phyloP scores from a whole-genome alignment of 1,284 basidiomycete genomes.

The Ceratobasidium sp. region DNA sequence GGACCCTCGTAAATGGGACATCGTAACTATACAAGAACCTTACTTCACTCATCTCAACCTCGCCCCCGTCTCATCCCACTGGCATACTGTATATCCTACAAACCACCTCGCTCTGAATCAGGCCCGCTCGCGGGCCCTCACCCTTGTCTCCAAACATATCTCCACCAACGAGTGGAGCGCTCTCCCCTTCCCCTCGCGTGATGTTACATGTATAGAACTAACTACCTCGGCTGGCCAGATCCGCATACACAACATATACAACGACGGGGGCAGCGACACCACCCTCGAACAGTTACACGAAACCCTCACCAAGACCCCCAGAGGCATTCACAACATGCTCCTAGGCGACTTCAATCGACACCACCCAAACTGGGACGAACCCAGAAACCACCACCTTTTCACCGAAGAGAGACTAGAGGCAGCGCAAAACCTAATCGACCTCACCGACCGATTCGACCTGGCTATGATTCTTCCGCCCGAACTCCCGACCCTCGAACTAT shows the following conservation, averaged over 20 bases:
- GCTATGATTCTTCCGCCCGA: slow-evolving; percentile 3
- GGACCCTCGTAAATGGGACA: slow-evolving; percentile 7
- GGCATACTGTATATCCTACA: slow-evolving; percentile 11
- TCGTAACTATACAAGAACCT: slow-evolving; percentile 24
- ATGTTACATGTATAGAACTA: slow-evolving; percentile 10
- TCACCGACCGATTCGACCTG: background rate
- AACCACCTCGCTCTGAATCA: background rate
- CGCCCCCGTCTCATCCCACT: background rate
- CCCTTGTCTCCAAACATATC: slow-evolving; percentile 3
- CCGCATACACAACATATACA: slow-evolving; percentile 18
- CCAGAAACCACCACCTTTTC: slow-evolving; percentile 24
- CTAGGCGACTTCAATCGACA: slow-evolving; percentile 30
- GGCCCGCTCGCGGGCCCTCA: background rate
- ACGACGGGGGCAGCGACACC: background rate
- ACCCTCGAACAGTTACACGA: background rate
- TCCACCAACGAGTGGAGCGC: slow-evolving; percentile 22
- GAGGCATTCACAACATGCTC: background rate
- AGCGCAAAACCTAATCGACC: background rate
- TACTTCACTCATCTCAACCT: background rate
- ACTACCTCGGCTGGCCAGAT: background rate
- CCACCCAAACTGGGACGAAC: slow-evolving; percentile 31
- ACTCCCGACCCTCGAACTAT: background rate
- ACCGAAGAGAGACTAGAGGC: slow-evolving; percentile 4
- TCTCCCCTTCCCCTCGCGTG: background rate
- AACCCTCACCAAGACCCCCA: background rate